A percentile compares a stretch with the other conserved stretches of the same genome.
Evolutionary conservation across 768 basidiomycete genomes (phyloP).

Genomic region (Serendipita sp.): DNA sequence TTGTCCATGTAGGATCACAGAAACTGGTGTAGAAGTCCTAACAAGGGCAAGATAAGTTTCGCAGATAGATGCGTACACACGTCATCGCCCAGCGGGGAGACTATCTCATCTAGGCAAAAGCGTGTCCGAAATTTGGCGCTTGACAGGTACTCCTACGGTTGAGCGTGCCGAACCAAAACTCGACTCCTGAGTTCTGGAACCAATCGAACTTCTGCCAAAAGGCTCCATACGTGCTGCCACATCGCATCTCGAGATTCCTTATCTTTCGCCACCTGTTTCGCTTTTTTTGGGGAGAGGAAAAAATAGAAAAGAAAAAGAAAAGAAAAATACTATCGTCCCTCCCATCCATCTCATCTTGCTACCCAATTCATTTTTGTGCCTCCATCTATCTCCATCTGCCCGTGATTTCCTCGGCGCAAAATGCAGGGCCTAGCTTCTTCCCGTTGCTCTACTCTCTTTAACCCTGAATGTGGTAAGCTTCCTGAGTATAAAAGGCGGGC

Average conservation of each 20-base stretch:
- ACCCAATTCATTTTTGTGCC: neutral
- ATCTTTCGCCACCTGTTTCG: neutral
- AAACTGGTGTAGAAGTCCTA: constrained; percentile 75
- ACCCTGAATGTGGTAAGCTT: no score
- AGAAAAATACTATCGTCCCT: neutral
- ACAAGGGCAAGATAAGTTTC: constrained; percentile 24
- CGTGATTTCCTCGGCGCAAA: neutral
- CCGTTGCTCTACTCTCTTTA: neutral
- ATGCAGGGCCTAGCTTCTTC: neutral
- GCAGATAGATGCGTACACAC: neutral
- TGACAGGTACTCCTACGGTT: neutral
- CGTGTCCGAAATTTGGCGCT: neutral
- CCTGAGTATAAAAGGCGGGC: no score
- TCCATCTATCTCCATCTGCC: neutral
- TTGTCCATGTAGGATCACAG: constrained; percentile 51
- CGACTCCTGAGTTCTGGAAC: neutral
- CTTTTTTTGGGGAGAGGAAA: neutral
- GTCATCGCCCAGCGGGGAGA: neutral
- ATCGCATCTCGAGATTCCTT: neutral
- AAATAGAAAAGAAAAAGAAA: neutral
- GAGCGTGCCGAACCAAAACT: neutral
- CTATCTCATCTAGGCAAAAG: neutral
- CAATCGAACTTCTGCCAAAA: neutral
- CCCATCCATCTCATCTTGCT: constrained; percentile 2
- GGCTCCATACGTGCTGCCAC: neutral